Evolutionary conservation across 1,284 basidiomycete genomes (phyloP).

Genomic region (Cryptococcus sp.): DNA sequence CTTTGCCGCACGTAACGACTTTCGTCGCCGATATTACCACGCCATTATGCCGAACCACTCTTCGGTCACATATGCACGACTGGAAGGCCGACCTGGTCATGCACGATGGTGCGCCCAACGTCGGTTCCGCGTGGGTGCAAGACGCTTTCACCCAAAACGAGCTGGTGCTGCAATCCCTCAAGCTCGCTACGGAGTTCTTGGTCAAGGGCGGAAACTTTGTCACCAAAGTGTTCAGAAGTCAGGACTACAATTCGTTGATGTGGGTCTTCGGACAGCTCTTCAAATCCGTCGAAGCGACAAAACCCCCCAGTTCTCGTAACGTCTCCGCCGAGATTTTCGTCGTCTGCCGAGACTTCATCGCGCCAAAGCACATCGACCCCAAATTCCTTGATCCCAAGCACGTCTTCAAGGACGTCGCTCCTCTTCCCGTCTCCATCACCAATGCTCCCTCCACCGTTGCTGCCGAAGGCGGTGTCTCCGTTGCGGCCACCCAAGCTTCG

Average conservation of each 20-base stretch:
- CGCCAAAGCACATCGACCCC: conserved; percentile 93
- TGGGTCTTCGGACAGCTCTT: conserved; percentile 99
- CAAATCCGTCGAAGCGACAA: conserved; percentile 95
- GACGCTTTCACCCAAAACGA: conserved; percentile 98
- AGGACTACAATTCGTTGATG: conserved; percentile 97
- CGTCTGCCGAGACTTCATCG: conserved; percentile 92
- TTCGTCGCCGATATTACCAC: conserved; percentile 97
- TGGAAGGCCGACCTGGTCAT: conserved; percentile 99
- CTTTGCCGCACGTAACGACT: conserved; percentile 89
- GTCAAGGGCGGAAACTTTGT: conserved; percentile 93
- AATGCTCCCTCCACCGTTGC: conserved; percentile 15
- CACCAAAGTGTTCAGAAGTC: conserved; percentile 98
- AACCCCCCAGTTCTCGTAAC: conserved; percentile 97
- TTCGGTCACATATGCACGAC: conserved; percentile 89
- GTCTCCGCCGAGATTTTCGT: conserved; percentile 99
- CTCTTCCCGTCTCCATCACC: conserved; percentile 53
- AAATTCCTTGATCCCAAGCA: conserved; percentile 97
- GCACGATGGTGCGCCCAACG: conserved; percentile 99
- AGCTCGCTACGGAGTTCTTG: conserved; percentile 95
- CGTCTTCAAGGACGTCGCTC: conserved; percentile 88
- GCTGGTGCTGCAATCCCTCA: conserved; percentile 92
- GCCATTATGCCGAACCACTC: conserved; percentile 79
- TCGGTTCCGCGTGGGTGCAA: conserved; percentile 99
- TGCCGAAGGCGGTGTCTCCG: conserved; percentile 14
- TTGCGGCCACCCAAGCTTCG: conserved; percentile 30